Evolutionary conservation across 441 rosid genomes (phyloP), one percentile per base, ranked within the genome.

Genomic region (Corymbia calophylla): DNA sequence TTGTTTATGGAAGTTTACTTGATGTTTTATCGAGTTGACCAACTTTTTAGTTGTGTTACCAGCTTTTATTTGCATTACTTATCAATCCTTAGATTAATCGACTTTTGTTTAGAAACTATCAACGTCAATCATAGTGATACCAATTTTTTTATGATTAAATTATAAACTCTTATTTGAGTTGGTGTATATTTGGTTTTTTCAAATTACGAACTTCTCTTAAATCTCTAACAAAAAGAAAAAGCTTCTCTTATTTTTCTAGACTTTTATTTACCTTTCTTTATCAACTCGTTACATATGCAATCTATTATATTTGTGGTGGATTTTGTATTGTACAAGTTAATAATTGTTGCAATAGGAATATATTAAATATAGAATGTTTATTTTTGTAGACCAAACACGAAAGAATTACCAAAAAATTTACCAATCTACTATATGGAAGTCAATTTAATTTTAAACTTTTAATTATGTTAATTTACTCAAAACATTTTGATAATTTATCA

Each of bases 401-500:
- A n/a, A 66, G 31, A 66, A 31, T 66, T 66, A 31, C 3, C 6
- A 31, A 31, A 31, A 66, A 31, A 66, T 15, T n/a, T 16, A 5
- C 31, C 31, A 66, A 66, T n/a, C 0, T 66, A n/a, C 31, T 66
- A 6, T 16, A 3, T 17, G 3, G 18, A 66, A 31, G 6, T 0
- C 39, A 16, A 31, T 31, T 68, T 10, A 68, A 9, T 31, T 11
- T 5, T 17, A 68, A 8, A 68, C 19, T 31, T 5, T 16, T 68
- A 62, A 53, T 53, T 62, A 0, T 62, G 8, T 18, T 17, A 68
- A 31, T 68, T 68, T 68, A 68, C 32, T 18, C 9, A 17, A 32
- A 68, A 68, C 1, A 2, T 68, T 17, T 17, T 68, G 3, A 32
- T 1, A 5, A 68, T 68, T 32, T 68, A 3, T 12, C 3, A 31